A percentile compares a stretch with the other conserved stretches of the same genome.
Conservation (phyloP, 352 stramenopile genomes). For the Pythium apleroticum region DNA sequence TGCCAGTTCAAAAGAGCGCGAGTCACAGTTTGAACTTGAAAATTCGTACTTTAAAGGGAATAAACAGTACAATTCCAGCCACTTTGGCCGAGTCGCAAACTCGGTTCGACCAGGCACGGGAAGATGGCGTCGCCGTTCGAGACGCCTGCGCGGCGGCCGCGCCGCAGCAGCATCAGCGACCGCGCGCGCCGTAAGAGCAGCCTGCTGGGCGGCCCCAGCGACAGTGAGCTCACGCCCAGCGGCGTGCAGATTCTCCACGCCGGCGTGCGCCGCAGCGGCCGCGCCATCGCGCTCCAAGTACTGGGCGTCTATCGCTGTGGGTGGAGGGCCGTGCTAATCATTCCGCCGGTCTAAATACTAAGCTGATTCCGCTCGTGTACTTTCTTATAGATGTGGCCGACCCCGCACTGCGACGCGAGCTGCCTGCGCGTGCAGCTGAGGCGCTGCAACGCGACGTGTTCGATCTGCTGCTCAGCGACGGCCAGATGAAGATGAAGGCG, state of each 20-base stretch:
- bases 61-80: not conserved
- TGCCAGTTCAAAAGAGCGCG: conserved; percentile 9
- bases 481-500: conserved; percentile 48
- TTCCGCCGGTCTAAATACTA: not conserved
- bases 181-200: conserved; percentile 7
- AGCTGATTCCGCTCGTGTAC: not conserved
- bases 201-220: conserved; percentile 11
- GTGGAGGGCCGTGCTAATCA: conserved; percentile 10
- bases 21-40: conserved; percentile 9
- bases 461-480: conserved; percentile 68
- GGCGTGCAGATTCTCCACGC: conserved; percentile 38
- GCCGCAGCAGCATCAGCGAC: conserved; percentile 3
- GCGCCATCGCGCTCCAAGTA: conserved; percentile 43
- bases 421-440: conserved; percentile 23
- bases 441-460: conserved; percentile 41
- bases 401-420: conserved; percentile 35
- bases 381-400: conserved; percentile 45
- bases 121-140: conserved; percentile 1
- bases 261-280: conserved; percentile 11
- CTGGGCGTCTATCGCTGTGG: conserved; percentile 58
- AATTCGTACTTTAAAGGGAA: not conserved
- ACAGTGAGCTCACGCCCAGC: conserved; percentile 35
- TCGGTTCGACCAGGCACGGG: no score
- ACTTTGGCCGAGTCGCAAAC: no score
- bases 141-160: conserved; percentile 19